A percentile compares a stretch with the other conserved stretches of the same genome.
These are phyloP conservation scores for Termitomyces bulborhizus DNA, from an alignment of 768 basidiomycete species.

Conservation along the genomic window DNA sequence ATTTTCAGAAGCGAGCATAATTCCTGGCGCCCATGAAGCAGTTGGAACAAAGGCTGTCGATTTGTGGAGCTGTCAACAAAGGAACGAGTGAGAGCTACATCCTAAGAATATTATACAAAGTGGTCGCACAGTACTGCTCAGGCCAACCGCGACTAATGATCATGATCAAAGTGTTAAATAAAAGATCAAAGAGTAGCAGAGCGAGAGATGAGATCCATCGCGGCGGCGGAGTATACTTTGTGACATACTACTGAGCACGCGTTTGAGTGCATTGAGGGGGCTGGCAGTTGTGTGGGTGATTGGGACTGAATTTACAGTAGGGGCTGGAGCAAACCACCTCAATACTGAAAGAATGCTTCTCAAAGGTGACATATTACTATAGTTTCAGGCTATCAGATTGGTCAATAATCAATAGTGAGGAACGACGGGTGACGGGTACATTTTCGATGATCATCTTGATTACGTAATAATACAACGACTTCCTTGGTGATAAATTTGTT, in stretches of 20 bases:
- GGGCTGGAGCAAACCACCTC: conserved; percentile 10
- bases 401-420: neutral
- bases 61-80: conserved; percentile 32
- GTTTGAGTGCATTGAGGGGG: conserved; percentile 35
- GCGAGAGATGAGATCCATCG: neutral
- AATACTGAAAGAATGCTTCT: no score
- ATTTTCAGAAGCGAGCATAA: neutral
- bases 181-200: neutral
- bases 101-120: neutral
- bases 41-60: conserved; percentile 34
- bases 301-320: conserved; percentile 47
- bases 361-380: neutral
- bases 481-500: no score
- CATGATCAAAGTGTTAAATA: neutral
- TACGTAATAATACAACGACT: neutral
- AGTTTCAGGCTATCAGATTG: neutral
- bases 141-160: conserved; percentile 33
- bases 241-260: conserved; percentile 39
- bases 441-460: neutral
- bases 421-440: no score
- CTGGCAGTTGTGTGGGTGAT: conserved; percentile 37
- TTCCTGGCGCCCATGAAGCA: conserved; percentile 16
- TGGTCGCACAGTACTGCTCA: conserved; percentile 38
- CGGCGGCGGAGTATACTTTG: neutral
- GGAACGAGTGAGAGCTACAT: neutral